These are phyloP conservation scores for Dinochytrium kinnereticum DNA, from an alignment of 371 early-diverging fungal species.

Conservation along the genomic window DNA sequence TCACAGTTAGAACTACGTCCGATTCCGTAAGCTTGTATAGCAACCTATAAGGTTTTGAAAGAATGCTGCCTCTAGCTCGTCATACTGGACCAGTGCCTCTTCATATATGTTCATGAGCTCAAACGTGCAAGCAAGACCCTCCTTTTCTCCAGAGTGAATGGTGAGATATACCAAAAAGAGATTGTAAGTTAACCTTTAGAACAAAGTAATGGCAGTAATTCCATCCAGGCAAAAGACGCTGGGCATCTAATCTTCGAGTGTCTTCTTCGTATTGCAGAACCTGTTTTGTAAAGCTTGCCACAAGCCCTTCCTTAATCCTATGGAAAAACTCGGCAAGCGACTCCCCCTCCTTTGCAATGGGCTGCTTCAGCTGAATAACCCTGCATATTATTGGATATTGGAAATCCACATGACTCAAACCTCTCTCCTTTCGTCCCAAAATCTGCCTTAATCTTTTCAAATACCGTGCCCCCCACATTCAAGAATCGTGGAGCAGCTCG, in stretches of 20 bases:
- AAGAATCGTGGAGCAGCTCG: slow-evolving; percentile 41
- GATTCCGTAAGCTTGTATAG: no score
- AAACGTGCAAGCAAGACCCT: slow-evolving; percentile 85
- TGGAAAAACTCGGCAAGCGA: slow-evolving; percentile 78
- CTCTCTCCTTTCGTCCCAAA: slow-evolving; percentile 76
- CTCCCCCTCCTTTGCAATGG: slow-evolving; percentile 62
- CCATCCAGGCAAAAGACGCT: slow-evolving; percentile 95
- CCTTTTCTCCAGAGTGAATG: slow-evolving; percentile 45
- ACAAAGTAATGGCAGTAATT: slow-evolving; percentile 96
- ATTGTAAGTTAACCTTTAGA: slow-evolving; percentile 70
- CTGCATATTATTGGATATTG: background rate
- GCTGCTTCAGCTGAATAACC: slow-evolving; percentile 39
- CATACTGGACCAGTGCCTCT: slow-evolving; percentile 90
- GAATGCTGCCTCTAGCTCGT: slow-evolving; percentile 93
- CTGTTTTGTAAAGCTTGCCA: slow-evolving; percentile 80
- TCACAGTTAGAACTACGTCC: background rate
- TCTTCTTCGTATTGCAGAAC: slow-evolving; percentile 85
- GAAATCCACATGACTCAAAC: slow-evolving; percentile 3
- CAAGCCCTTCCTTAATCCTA: slow-evolving; percentile 80
- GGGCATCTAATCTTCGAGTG: slow-evolving; percentile 84
- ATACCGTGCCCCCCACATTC: slow-evolving; percentile 52
- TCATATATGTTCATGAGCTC: slow-evolving; percentile 84
- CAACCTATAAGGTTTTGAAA: slow-evolving; percentile 76
- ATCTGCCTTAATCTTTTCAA: slow-evolving; percentile 87
- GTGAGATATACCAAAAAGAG: background rate